phyloP scores from a whole-genome alignment of 805 yeast genomes.

The Grigorovia yakushimaensis region DNA sequence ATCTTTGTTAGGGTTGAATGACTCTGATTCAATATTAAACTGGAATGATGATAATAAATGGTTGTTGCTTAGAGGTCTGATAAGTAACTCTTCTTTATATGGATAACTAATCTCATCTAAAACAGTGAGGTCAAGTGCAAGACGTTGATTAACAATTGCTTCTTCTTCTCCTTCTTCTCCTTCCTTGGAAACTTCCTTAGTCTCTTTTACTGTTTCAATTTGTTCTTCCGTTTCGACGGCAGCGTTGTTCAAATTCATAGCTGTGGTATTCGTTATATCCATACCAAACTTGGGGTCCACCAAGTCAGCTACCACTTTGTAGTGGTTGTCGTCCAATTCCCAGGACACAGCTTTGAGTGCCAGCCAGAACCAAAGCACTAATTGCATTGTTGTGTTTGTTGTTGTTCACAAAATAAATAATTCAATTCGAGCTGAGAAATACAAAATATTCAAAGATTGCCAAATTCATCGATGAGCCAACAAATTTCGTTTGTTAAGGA shows the following conservation, averaged over 20 bases:
- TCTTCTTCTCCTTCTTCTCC: no score
- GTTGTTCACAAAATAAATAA: background rate
- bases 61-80: slow-evolving; percentile 69
- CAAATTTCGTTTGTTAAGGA: no score
- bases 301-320: background rate
- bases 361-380: background rate
- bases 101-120: slow-evolving; percentile 26
- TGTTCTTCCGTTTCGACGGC: no score
- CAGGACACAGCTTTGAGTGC: background rate
- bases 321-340: background rate
- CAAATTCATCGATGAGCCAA: background rate
- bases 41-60: slow-evolving; percentile 59
- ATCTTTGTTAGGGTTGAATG: slow-evolving; percentile 21
- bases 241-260: background rate
- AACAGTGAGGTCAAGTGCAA: background rate
- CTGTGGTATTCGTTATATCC: background rate
- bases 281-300: background rate
- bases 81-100: slow-evolving; percentile 50
- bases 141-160: background rate
- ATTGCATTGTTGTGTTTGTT: background rate
- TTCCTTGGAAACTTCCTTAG: no score
- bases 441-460: background rate
- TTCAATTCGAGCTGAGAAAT: background rate
- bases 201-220: no score
- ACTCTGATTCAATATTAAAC: slow-evolving; percentile 53